Conservation (phyloP, 2,329 filamentous ascomycete species). For the Calonectria multiphialidica region DNA sequence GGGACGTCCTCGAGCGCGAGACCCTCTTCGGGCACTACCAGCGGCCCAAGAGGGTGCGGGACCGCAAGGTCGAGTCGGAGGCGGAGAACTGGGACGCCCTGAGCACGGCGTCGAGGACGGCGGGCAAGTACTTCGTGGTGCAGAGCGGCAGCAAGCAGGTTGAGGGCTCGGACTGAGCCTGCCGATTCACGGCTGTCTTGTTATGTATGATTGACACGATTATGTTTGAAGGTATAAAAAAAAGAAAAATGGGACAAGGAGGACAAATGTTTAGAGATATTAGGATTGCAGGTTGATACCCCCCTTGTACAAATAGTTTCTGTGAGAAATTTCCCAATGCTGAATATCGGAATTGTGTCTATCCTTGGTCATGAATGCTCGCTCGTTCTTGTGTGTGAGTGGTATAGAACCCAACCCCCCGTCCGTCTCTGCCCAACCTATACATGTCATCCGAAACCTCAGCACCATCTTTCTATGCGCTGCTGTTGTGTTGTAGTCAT, state of each 20-base stretch:
- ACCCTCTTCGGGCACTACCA: slow-evolving; percentile 68
- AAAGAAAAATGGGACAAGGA: neutral
- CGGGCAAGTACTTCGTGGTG: slow-evolving; percentile 83
- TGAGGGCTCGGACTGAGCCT: slow-evolving; percentile 33
- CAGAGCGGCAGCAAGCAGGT: slow-evolving; percentile 65
- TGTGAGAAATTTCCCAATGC: neutral
- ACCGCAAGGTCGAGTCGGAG: slow-evolving; percentile 52
- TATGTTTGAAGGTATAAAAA: neutral
- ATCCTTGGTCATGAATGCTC: slow-evolving; percentile 21
- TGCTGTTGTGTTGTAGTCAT: slow-evolving; percentile 13
- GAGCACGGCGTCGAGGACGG: slow-evolving; percentile 72
- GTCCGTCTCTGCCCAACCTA: neutral
- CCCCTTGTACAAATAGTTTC: slow-evolving; percentile 20
- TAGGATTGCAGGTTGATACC: slow-evolving; percentile 28
- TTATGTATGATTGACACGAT: neutral
- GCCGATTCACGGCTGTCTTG: too few relatives aligned
- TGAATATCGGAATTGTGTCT: slow-evolving; percentile 10
- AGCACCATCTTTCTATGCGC: slow-evolving; percentile 6
- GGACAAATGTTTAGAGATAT: neutral
- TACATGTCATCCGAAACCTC: neutral
- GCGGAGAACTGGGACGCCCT: slow-evolving; percentile 79
- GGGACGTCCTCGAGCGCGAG: slow-evolving; percentile 70
- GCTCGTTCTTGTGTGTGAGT: slow-evolving; percentile 7
- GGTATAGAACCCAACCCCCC: slow-evolving; percentile 1
- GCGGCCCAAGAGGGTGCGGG: slow-evolving; percentile 55